Conservation (phyloP, 1,284 basidiomycete species). For the Ustilago nuda region DNA sequence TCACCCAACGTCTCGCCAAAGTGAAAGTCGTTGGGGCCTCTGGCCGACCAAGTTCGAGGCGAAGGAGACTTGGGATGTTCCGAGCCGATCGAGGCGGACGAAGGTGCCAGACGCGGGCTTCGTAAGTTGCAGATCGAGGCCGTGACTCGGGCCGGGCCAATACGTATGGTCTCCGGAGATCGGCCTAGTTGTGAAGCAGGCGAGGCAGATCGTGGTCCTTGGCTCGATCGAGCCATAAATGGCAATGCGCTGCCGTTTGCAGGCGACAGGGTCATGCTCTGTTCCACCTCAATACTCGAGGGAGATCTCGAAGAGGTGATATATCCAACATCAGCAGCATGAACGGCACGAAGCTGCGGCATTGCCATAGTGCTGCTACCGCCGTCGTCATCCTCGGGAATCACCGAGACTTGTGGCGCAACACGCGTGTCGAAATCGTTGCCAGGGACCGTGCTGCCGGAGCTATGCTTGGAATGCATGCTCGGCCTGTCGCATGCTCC, state of each 20-base stretch:
- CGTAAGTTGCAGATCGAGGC: slow-evolving; percentile 35
- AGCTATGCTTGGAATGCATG: slow-evolving; percentile 38
- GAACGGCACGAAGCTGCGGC: slow-evolving; percentile 3
- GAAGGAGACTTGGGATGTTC: slow-evolving; percentile 28
- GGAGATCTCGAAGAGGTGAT: background rate
- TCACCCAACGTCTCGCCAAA: slow-evolving; percentile 68
- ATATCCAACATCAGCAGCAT: background rate
- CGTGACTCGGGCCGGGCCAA: slow-evolving; percentile 26
- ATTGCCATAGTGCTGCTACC: slow-evolving; percentile 9
- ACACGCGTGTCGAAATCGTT: slow-evolving; percentile 16
- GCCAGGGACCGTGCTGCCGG: slow-evolving; percentile 24
- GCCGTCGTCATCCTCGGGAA: slow-evolving; percentile 35
- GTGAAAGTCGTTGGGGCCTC: slow-evolving; percentile 63
- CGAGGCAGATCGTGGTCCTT: slow-evolving; percentile 30
- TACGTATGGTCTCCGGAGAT: slow-evolving; percentile 46
- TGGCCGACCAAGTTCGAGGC: slow-evolving; percentile 25
- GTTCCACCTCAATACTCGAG: slow-evolving; percentile 5
- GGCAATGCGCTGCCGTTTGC: slow-evolving; percentile 10
- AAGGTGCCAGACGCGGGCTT: slow-evolving; percentile 33
- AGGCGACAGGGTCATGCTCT: slow-evolving; percentile 25
- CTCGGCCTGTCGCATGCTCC: slow-evolving; percentile 14
- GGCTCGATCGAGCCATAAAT: slow-evolving; percentile 14
- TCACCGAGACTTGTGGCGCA: slow-evolving; percentile 37
- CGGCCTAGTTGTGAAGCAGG: slow-evolving; percentile 41
- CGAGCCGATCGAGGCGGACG: slow-evolving; percentile 14